Evolutionary conservation across 495 filamentous ascomycete species (phyloP).

Genomic region (Bathelium albidoporum): DNA sequence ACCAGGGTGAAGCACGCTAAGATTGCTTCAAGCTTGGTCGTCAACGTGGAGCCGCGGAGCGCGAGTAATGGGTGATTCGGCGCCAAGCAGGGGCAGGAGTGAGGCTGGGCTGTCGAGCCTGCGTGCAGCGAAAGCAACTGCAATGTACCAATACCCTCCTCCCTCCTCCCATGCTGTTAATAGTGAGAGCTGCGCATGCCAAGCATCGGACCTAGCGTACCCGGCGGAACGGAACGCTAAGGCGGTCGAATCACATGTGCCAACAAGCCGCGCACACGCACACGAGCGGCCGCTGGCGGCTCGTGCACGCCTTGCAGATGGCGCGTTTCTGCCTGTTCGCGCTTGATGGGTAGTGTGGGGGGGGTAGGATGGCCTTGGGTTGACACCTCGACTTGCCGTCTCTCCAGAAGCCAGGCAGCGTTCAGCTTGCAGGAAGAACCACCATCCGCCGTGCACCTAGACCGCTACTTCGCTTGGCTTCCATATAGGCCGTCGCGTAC

Average conservation of each 20-base stretch:
- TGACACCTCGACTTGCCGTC: neutral
- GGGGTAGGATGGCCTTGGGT: neutral
- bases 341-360: neutral
- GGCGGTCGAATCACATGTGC: neutral
- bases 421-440: neutral
- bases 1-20: neutral
- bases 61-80: neutral
- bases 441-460: neutral
- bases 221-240: conserved; percentile 2
- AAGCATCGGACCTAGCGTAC: neutral
- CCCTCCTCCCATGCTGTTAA: neutral
- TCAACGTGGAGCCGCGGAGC: neutral
- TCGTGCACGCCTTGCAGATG: conserved; percentile 1
- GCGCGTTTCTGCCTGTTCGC: conserved; percentile 3
- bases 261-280: neutral
- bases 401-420: too few relatives aligned
- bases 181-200: neutral
- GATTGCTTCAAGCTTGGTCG: neutral
- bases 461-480: neutral
- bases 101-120: neutral
- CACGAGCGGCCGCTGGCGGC: neutral
- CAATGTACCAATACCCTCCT: neutral
- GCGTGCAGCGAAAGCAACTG: neutral
- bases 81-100: neutral
- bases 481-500: neutral